Percentiles rank a stretch among this genome's conserved stretches.
Conservation (phyloP, 2,329 filamentous ascomycete species). For the Neophaeococcomyces aloes region DNA sequence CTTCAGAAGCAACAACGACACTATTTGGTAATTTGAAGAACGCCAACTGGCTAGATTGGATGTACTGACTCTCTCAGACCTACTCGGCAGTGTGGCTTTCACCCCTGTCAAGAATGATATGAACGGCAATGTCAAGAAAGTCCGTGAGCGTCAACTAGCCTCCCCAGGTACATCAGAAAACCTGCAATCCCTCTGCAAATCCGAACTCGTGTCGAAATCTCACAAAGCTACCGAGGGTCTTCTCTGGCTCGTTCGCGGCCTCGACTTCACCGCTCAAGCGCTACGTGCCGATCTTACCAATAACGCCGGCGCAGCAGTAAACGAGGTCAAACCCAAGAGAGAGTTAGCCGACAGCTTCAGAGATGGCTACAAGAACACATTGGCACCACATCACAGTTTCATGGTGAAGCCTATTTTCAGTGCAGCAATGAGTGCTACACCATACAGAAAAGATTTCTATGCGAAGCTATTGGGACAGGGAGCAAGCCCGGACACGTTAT, state of each 20-base stretch:
- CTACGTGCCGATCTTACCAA: constrained; percentile 43
- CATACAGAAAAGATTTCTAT: constrained; percentile 91
- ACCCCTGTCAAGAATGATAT: constrained; percentile 86
- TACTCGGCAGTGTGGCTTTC: constrained; percentile 63
- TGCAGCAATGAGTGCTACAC: constrained; percentile 84
- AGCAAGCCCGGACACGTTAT: constrained; percentile 42
- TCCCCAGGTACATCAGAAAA: constrained; percentile 70
- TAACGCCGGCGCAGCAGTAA: constrained; percentile 31
- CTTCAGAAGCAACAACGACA: constrained; percentile 72
- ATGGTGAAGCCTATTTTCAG: constrained; percentile 85
- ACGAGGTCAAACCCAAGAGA: constrained; percentile 24
- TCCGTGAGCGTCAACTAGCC: constrained; percentile 69
- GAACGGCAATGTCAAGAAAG: constrained; percentile 89
- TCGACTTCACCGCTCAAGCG: constrained; percentile 85
- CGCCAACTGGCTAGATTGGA: neutral
- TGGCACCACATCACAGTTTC: constrained; percentile 86
- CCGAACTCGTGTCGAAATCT: constrained; percentile 83
- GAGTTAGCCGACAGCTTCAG: constrained; percentile 76
- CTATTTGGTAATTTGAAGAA: constrained; percentile 60
- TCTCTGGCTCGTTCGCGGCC: constrained; percentile 82
- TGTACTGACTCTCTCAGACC: constrained; percentile 33
- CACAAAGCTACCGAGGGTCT: constrained; percentile 81
- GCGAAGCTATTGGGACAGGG: constrained; percentile 53
- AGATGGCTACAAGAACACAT: constrained; percentile 68
- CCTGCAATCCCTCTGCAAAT: constrained; percentile 72